Base-by-base conservation (phyloP, 371 early-diverging fungal genomes). In the Syncephalastrum racemosum region DNA sequence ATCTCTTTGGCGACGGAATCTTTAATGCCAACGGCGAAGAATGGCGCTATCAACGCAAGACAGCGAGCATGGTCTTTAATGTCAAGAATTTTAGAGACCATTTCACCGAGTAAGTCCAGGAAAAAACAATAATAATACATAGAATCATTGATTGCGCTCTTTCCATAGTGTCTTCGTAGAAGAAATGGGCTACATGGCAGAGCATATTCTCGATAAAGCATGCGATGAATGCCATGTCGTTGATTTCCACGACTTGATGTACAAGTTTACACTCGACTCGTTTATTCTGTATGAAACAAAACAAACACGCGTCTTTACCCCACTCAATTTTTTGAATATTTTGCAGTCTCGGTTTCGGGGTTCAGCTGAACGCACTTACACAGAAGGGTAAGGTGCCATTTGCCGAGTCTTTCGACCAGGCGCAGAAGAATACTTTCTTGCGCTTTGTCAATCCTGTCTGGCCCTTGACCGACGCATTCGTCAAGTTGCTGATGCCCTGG, bases 361-460 rank as follows among this genome's bases (percentile, higher is more conserved):
- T 71, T 14, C 56, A 79, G 18, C 47, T 81, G 8, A 58, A 74
- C 22, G 55, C 75, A 5, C 25, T 78, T 4, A 36, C 53, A 13
- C 53, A 45, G 10, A 44, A 65, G 31, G 67, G 60, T 7, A 77
- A 66, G 27, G 66, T 67, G 1, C 71, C 76, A 1, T 88, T 88
- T 70, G 86, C 86, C 0, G 61, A 48, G 0, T 80, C 83, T 0
- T 86, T 88, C 56, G 86, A 88, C 53, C 64, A 60, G 6, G 66
- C 69, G 1, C 85, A 85, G 57, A 31, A 27, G 12, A 51, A 55
- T 2, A 60, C 72, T 0, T 74, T 71, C 43, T 49, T 66, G 39
- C 68, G 77, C 0, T 75, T 79, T 50, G 47, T 77, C 45, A 71
- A 79, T 48, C 85, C 85, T 3, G 41, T 76, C 16, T 68, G 67